Evolutionary conservation across 2,329 filamentous ascomycete species (phyloP).

Genomic region (Alternaria triticimaculans): DNA sequence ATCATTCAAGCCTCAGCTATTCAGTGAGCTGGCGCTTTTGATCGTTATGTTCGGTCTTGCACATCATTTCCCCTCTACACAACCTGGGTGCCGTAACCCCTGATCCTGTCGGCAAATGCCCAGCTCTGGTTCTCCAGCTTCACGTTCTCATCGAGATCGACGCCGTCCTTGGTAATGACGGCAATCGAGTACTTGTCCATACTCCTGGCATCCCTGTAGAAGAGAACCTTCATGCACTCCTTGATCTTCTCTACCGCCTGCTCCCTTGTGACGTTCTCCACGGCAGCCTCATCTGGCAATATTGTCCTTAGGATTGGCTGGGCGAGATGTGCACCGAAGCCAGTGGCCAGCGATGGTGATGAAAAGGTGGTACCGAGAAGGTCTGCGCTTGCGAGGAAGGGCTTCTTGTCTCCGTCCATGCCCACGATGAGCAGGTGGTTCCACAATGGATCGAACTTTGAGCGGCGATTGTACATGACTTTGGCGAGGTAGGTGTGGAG

Average conservation of each 20-base stretch:
- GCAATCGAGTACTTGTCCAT: slow-evolving; percentile 91
- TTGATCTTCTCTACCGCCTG: slow-evolving; percentile 80
- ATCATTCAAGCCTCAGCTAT: slow-evolving; percentile 33
- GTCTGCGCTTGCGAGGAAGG: slow-evolving; percentile 91
- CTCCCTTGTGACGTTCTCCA: slow-evolving; percentile 74
- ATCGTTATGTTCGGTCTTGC: background rate
- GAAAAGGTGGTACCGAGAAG: slow-evolving; percentile 91
- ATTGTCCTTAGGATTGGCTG: slow-evolving; percentile 86
- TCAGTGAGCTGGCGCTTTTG: slow-evolving; percentile 3
- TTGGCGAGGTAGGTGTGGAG: slow-evolving; percentile 96
- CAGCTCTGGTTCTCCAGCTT: slow-evolving; percentile 95
- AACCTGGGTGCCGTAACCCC: slow-evolving; percentile 88
- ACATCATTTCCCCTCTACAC: slow-evolving; percentile 18
- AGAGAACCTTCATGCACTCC: slow-evolving; percentile 98
- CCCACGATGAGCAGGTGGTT: slow-evolving; percentile 93
- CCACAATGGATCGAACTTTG: slow-evolving; percentile 97
- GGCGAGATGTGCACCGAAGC: slow-evolving; percentile 90
- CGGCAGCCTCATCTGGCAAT: slow-evolving; percentile 83
- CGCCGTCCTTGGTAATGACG: slow-evolving; percentile 82
- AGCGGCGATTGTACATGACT: slow-evolving; percentile 93
- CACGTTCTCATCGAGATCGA: slow-evolving; percentile 83
- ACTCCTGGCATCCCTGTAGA: slow-evolving; percentile 94
- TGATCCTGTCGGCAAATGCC: slow-evolving; percentile 95
- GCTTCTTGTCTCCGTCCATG: slow-evolving; percentile 75
- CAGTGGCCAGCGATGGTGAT: slow-evolving; percentile 86